Conservation (phyloP, 768 basidiomycete genomes). For the Rhizopogon vulgaris region DNA sequence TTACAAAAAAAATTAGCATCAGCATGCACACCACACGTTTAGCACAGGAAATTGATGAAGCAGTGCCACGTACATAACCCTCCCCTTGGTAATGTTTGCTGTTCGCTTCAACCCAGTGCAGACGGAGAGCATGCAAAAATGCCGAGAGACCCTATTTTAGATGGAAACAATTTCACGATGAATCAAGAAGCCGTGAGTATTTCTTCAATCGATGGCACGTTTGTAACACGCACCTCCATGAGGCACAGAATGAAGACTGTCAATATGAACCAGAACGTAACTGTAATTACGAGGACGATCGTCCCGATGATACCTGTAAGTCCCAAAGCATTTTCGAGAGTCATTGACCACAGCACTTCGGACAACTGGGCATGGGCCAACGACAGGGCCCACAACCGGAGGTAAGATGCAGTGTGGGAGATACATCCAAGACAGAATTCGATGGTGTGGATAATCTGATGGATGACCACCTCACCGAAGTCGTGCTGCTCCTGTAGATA, state of each 20-base stretch:
- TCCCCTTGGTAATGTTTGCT: slow-evolving; percentile 92
- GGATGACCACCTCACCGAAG: slow-evolving; percentile 91
- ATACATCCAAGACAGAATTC: slow-evolving; percentile 99
- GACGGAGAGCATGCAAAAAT: slow-evolving; percentile 90
- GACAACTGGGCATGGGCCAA: slow-evolving; percentile 97
- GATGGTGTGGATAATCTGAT: slow-evolving; percentile 98
- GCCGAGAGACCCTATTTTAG: slow-evolving; percentile 77
- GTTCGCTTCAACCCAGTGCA: slow-evolving; percentile 98
- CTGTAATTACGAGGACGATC: slow-evolving; percentile 43
- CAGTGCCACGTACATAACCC: slow-evolving; percentile 67
- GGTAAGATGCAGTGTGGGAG: slow-evolving; percentile 92
- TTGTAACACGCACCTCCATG: slow-evolving; percentile 74
- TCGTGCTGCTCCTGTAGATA: slow-evolving; percentile 70
- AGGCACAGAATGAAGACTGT: slow-evolving; percentile 81
- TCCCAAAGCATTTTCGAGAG: slow-evolving; percentile 55
- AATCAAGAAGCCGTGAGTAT: neutral
- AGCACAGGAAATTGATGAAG: slow-evolving; percentile 8
- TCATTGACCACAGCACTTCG: slow-evolving; percentile 91
- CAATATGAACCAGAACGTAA: slow-evolving; percentile 68
- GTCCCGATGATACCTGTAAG: slow-evolving; percentile 61
- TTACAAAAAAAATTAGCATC: slow-evolving; percentile 14
- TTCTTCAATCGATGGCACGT: slow-evolving; percentile 10
- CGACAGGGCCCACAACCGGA: slow-evolving; percentile 95
- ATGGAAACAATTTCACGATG: neutral
- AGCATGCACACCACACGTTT: slow-evolving; percentile 22